These are phyloP conservation scores for Styphnolobium japonicum DNA, from an alignment of 306 rosid species.

Conservation along the genomic window DNA sequence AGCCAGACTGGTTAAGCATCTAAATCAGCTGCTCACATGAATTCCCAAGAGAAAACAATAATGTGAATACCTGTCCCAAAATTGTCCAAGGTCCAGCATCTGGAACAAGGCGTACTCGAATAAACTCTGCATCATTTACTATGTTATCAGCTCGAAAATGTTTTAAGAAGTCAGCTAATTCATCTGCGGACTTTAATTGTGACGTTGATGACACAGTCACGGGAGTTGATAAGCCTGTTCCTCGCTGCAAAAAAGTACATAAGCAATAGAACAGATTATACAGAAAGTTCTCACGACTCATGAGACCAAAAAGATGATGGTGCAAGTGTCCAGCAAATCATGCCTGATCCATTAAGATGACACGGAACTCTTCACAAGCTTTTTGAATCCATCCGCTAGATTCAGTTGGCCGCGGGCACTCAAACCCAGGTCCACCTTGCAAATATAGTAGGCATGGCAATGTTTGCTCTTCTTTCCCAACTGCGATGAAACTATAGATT, in stretches of 20 bases:
- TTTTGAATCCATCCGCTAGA: slow-evolving; percentile 84
- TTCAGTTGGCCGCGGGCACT: slow-evolving; percentile 77
- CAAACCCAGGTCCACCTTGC: slow-evolving; percentile 99
- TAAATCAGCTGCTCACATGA: slow-evolving; percentile 20
- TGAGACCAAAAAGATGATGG: neutral
- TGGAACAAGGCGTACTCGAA: slow-evolving; percentile 78
- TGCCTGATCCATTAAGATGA: slow-evolving; percentile 95
- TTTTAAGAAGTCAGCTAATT: slow-evolving; percentile 60
- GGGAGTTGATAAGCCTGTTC: slow-evolving; percentile 96
- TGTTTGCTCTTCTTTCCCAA: slow-evolving; percentile 73
- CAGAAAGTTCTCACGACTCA: neutral
- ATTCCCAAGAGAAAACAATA: slow-evolving; percentile 14
- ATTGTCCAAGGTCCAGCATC: slow-evolving; percentile 84
- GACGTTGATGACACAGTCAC: slow-evolving; percentile 80
- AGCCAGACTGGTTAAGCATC: neutral
- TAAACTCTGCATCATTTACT: slow-evolving; percentile 89
- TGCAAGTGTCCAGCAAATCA: slow-evolving; percentile 32
- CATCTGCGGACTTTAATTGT: slow-evolving; percentile 69
- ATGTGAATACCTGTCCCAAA: slow-evolving; percentile 84
- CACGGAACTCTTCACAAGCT: slow-evolving; percentile 84
- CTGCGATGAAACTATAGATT: slow-evolving; percentile 42
- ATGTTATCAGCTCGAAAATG: slow-evolving; percentile 92
- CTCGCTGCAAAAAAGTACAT: slow-evolving; percentile 65
- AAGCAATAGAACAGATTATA: slow-evolving; percentile 23
- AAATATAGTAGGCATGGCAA: slow-evolving; percentile 78